Evolutionary conservation across 2,329 filamentous ascomycete species (phyloP), one percentile per base, ranked within the genome.

Genomic region (Penicillium sp.): DNA sequence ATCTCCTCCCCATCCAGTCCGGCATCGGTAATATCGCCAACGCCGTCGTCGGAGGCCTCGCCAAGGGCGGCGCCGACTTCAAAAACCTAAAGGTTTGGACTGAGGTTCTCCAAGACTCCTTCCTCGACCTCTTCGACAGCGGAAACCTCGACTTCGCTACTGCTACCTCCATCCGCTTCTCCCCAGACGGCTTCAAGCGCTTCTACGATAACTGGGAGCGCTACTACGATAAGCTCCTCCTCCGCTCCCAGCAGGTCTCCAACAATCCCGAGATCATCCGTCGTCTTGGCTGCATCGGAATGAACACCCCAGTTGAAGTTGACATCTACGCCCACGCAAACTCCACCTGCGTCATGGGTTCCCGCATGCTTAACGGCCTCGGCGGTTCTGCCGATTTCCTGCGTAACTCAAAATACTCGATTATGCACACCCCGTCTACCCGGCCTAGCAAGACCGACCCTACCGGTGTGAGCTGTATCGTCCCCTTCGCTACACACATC

Each of bases 281-380:
- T 53, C 85, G 91, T 25, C 81, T 96, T 1, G 91, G 91, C 58
- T 87, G 92, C 63, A 96, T 96, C 66, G 91, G 90, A 72, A 96
- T 96, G 91, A 96, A 96, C 82, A 96, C 91, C 0, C 91, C 91
- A 22, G 90, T 96, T 45, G 92, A 96, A 77, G 91, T 96, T 15
- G 92, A 96, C 76, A 95, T 96, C 68, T 96, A 96, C 77, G 92
- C 91, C 2, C 91, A 96, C 77, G 92, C 92, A 66, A 96, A 96
- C 84, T 88, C 83, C 58, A 96, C 91, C 52, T 92, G 89, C 69
- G 91, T 96, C 22, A 91, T 94, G 86, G 91, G 92, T 61, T 88
- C 83, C 58, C 87, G 92, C 54, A 94, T 93, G 89, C 82, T 94
- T 57, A 93, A 93, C 78, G 90, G 90, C 11, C 85, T 94, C 6